These are phyloP conservation scores for Brasilioporus rufonigricans DNA, from an alignment of 768 basidiomycete genomes.

Conservation along the genomic window DNA sequence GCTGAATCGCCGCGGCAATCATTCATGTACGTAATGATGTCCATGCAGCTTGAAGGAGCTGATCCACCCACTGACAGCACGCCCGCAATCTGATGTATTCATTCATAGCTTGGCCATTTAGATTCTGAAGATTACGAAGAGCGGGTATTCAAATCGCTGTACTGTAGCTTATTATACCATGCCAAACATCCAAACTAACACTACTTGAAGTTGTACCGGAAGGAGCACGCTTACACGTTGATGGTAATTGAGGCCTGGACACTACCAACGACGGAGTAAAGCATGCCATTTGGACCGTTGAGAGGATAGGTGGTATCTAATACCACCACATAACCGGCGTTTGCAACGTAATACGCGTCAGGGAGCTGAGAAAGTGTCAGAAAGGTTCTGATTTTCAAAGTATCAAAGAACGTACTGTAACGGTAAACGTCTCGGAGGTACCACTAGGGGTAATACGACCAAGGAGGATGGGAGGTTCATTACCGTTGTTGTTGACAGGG, in stretches of 20 bases:
- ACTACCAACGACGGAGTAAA: conserved; percentile 25
- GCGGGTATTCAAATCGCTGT: not conserved
- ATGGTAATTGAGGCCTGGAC: conserved; percentile 15
- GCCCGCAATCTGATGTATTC: not conserved
- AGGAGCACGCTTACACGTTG: conserved; percentile 5
- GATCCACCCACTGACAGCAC: too few relatives aligned
- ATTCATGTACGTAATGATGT: too few relatives aligned
- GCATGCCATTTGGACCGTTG: conserved; percentile 18
- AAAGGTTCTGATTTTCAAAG: too few relatives aligned
- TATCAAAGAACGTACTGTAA: conserved; percentile 9
- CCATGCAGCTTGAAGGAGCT: not conserved
- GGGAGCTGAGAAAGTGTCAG: conserved; percentile 23
- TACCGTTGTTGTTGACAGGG: conserved; percentile 29
- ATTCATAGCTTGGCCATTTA: not conserved
- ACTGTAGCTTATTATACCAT: too few relatives aligned
- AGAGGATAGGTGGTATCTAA: conserved; percentile 24
- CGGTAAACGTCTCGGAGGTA: conserved; percentile 15
- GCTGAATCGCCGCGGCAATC: too few relatives aligned
- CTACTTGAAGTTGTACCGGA: not conserved
- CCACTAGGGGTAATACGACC: conserved; percentile 18
- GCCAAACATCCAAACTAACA: not conserved
- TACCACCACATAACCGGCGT: conserved; percentile 21
- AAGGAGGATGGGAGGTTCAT: conserved; percentile 31
- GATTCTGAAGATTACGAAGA: not conserved
- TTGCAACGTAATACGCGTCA: conserved; percentile 20